phyloP scores from a whole-genome alignment of 805 yeast species.

The Wickerhamiella galacta region DNA sequence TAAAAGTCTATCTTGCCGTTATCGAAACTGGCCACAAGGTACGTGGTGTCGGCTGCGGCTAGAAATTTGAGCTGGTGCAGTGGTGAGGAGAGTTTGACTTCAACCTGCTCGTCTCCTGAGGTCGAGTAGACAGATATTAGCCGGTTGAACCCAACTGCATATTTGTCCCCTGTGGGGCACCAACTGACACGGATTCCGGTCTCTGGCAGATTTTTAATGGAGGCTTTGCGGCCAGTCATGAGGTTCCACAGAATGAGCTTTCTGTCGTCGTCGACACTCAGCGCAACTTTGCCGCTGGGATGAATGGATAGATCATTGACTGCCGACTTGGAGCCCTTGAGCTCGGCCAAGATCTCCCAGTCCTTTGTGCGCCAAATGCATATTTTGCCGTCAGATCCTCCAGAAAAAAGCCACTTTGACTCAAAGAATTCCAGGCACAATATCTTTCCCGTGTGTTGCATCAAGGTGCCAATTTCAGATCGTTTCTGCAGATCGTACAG shows the following conservation, averaged over 20 bases:
- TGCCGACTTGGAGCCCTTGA: conserved; percentile 79
- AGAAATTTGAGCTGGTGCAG: conserved; percentile 52
- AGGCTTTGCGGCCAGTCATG: conserved; percentile 93
- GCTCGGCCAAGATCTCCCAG: conserved; percentile 81
- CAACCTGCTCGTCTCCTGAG: conserved; percentile 36
- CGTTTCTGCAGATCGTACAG: conserved; percentile 88
- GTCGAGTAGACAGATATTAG: conserved; percentile 52
- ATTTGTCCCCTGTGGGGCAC: conserved; percentile 50
- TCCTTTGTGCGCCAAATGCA: conserved; percentile 91
- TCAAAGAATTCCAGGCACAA: conserved; percentile 49
- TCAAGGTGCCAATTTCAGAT: conserved; percentile 78
- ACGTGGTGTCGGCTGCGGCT: conserved; percentile 32
- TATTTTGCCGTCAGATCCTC: conserved; percentile 79
- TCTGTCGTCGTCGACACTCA: conserved; percentile 73
- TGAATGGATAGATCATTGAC: conserved; percentile 79
- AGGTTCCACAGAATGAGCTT: conserved; percentile 85
- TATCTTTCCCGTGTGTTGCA: conserved; percentile 80
- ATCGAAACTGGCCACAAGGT: conserved; percentile 48
- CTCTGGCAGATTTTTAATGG: conserved; percentile 37
- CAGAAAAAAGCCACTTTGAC: conserved; percentile 71
- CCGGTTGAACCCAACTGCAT: conserved; percentile 57
- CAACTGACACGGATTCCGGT: conserved; percentile 28
- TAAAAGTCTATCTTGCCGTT: conserved; percentile 56
- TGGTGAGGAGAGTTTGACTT: conserved; percentile 31
- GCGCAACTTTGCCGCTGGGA: conserved; percentile 77